phyloP scores from a whole-genome alignment of 2,329 filamentous ascomycete genomes.

The Leptosphaerulina australis region DNA sequence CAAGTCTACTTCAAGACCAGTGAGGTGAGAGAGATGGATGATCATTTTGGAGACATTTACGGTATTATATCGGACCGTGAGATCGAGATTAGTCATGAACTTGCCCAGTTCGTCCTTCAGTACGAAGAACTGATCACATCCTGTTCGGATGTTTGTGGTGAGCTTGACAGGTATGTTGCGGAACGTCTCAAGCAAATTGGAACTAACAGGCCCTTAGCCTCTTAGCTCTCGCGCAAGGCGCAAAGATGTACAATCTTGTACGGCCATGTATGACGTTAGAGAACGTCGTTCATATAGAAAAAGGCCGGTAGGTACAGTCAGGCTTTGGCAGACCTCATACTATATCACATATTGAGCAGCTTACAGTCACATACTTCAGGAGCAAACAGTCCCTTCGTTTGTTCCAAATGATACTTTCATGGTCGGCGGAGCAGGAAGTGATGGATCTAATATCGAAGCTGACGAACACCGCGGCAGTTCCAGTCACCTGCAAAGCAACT shows the following conservation, averaged over 20 bases:
- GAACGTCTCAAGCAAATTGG: not conserved
- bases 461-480: not conserved
- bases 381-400: conserved; percentile 78
- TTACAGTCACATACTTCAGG: conserved; percentile 78
- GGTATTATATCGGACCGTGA: conserved; percentile 87
- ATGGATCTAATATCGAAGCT: conserved; percentile 2
- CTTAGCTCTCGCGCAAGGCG: conserved; percentile 78
- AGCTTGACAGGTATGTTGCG: conserved; percentile 69
- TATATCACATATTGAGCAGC: too few relatives aligned
- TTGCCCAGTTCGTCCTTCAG: conserved; percentile 73
- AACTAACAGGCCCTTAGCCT: conserved; percentile 58
- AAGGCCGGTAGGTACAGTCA: conserved; percentile 64
- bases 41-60: conserved; percentile 82
- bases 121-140: conserved; percentile 69
- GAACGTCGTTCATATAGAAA: conserved; percentile 74
- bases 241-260: conserved; percentile 72
- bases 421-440: conserved; percentile 59
- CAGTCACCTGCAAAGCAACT: not conserved
- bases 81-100: conserved; percentile 81
- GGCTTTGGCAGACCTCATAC: not conserved
- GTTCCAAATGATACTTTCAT: conserved; percentile 82
- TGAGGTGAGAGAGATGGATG: conserved; percentile 80
- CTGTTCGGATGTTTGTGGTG: conserved; percentile 81
- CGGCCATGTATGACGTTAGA: conserved; percentile 71
- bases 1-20: conserved; percentile 85